Percentiles rank a stretch among this genome's conserved stretches.
Conservation (phyloP, 2,329 filamentous ascomycete genomes). For the Fusarium tricinctum region DNA sequence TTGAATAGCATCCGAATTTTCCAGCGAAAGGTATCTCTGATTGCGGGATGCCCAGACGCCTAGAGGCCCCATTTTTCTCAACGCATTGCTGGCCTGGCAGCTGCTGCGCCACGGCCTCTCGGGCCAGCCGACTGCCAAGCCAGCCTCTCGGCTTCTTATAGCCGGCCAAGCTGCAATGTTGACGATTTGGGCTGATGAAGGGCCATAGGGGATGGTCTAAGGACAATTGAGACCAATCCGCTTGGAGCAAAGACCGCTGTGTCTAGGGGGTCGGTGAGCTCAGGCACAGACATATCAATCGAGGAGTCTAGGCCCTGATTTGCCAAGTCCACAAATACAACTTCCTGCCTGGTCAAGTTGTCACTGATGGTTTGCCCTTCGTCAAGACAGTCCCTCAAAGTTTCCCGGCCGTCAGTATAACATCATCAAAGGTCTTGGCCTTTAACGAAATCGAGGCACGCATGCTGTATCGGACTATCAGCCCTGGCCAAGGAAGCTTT, state of each 20-base stretch:
- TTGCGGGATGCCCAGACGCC: slow-evolving; percentile 46
- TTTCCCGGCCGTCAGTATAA: slow-evolving; percentile 18
- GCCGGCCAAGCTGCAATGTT: slow-evolving; percentile 47
- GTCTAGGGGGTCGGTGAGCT: slow-evolving; percentile 41
- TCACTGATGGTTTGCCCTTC: slow-evolving; percentile 42
- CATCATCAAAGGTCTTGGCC: slow-evolving; percentile 29
- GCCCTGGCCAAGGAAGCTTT: slow-evolving; percentile 1
- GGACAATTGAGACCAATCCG: slow-evolving; percentile 40
- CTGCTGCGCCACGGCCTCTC: slow-evolving; percentile 50
- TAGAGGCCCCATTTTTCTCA: slow-evolving; percentile 48
- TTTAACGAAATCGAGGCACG: slow-evolving; percentile 2
- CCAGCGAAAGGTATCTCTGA: slow-evolving; percentile 43
- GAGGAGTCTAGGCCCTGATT: slow-evolving; percentile 30
- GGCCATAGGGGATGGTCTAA: slow-evolving; percentile 23
- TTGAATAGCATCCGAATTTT: slow-evolving; percentile 35
- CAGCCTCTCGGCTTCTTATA: slow-evolving; percentile 52
- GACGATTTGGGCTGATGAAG: slow-evolving; percentile 41
- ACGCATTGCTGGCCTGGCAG: slow-evolving; percentile 46
- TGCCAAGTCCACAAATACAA: slow-evolving; percentile 35
- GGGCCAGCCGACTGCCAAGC: slow-evolving; percentile 51
- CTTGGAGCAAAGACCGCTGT: slow-evolving; percentile 28
- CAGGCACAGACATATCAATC: slow-evolving; percentile 24
- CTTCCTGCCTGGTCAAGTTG: slow-evolving; percentile 20
- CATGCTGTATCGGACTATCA: background rate
- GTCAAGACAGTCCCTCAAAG: slow-evolving; percentile 26